Evolutionary conservation across 257 asterid species (phyloP).

Genomic region (Nicotiana tabacum): DNA sequence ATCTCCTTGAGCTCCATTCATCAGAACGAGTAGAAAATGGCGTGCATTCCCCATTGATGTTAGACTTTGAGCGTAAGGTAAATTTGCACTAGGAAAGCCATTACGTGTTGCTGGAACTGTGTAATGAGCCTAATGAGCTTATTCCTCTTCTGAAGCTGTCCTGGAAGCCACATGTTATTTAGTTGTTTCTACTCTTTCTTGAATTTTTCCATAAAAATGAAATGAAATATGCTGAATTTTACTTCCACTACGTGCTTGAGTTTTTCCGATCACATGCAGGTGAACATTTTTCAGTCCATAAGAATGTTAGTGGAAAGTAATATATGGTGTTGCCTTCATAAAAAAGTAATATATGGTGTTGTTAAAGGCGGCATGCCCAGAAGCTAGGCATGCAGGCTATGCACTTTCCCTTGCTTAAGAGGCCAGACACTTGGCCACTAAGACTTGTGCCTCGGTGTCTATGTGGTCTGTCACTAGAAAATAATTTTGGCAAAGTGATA

Average conservation of each 20-base stretch:
- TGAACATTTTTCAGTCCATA: background rate
- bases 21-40: conserved; percentile 46
- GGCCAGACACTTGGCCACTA: background rate
- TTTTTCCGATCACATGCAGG: background rate
- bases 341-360: background rate
- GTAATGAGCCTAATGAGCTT: background rate
- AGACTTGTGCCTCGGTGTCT: background rate
- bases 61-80: conserved; percentile 37
- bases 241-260: background rate
- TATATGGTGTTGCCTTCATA: background rate
- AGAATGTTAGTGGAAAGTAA: background rate
- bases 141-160: background rate
- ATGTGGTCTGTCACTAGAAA: conserved; percentile 7
- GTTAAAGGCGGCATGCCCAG: background rate
- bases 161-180: background rate
- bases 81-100: conserved; percentile 16
- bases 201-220: background rate
- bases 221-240: background rate
- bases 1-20: conserved; percentile 53
- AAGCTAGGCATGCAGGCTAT: background rate
- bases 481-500: background rate
- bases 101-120: conserved; percentile 34
- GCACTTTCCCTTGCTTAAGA: background rate
- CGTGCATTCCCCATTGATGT: conserved; percentile 18
- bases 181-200: background rate